Evolutionary conservation across 257 asterid genomes (phyloP).

Genomic region (Solanum corneliomulleri): DNA sequence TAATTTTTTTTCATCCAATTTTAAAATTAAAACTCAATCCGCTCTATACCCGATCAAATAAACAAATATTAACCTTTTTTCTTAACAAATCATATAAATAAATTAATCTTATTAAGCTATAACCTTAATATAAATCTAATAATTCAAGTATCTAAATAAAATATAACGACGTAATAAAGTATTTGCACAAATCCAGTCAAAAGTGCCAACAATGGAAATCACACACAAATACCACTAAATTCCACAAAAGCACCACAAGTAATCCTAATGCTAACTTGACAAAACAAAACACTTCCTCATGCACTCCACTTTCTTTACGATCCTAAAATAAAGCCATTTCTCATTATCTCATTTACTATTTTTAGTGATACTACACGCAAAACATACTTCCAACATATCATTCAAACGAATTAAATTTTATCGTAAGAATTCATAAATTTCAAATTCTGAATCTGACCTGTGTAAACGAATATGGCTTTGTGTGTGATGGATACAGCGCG

Average conservation of each 20-base stretch:
- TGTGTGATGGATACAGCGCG: conserved; percentile 19
- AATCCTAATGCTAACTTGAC: not conserved
- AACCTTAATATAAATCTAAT: not conserved
- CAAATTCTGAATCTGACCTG: not conserved
- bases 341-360: not conserved
- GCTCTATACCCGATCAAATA: not conserved
- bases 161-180: not conserved
- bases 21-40: not conserved
- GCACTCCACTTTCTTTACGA: not conserved
- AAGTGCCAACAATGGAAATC: not conserved
- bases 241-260: not conserved
- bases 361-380: not conserved
- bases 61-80: not conserved
- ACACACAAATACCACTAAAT: not conserved
- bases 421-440: not conserved
- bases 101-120: accelerated
- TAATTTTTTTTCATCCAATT: not conserved
- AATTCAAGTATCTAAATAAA: not conserved
- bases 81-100: not conserved
- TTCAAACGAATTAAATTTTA: not conserved
- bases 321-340: not conserved
- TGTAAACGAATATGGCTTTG: not conserved
- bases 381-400: not conserved
- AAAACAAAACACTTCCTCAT: not conserved
- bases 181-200: not conserved